Evolutionary conservation across 2,329 filamentous ascomycete species (phyloP).

Genomic region (Diplodia intermedia): DNA sequence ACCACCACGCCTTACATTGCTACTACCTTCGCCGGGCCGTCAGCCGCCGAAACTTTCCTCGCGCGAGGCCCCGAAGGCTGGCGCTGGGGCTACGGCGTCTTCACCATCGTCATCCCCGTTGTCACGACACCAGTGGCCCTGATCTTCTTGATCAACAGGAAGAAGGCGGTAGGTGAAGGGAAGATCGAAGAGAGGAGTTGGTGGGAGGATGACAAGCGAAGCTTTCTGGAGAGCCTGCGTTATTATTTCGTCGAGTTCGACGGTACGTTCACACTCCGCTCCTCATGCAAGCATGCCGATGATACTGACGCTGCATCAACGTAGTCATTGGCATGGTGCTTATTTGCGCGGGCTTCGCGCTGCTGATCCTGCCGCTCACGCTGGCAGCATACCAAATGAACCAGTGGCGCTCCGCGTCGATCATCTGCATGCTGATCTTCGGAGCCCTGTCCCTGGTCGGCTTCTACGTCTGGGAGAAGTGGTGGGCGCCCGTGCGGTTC

Average conservation of each 20-base stretch:
- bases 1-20: slow-evolving; percentile 70
- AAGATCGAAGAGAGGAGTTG: slow-evolving; percentile 23
- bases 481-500: slow-evolving; percentile 50
- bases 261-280: neutral
- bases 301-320: neutral
- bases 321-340: slow-evolving; percentile 66
- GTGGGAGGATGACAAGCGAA: neutral
- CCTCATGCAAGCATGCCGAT: neutral
- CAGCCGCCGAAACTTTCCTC: slow-evolving; percentile 63
- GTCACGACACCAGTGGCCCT: slow-evolving; percentile 61
- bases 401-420: slow-evolving; percentile 47
- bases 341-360: slow-evolving; percentile 64
- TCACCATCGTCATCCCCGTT: slow-evolving; percentile 68
- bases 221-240: neutral
- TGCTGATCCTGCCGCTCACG: slow-evolving; percentile 73
- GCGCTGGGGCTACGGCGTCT: slow-evolving; percentile 73
- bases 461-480: slow-evolving; percentile 51
- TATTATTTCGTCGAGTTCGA: slow-evolving; percentile 24
- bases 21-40: slow-evolving; percentile 68
- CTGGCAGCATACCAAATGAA: slow-evolving; percentile 33
- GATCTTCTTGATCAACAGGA: slow-evolving; percentile 9
- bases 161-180: neutral
- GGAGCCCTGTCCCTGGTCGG: slow-evolving; percentile 46
- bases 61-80: slow-evolving; percentile 58
- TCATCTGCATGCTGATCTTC: slow-evolving; percentile 53